Percentiles rank a stretch among this genome's conserved stretches.
Evolutionary conservation across 768 basidiomycete species (phyloP).

Genomic region (Trametes sanguinea): DNA sequence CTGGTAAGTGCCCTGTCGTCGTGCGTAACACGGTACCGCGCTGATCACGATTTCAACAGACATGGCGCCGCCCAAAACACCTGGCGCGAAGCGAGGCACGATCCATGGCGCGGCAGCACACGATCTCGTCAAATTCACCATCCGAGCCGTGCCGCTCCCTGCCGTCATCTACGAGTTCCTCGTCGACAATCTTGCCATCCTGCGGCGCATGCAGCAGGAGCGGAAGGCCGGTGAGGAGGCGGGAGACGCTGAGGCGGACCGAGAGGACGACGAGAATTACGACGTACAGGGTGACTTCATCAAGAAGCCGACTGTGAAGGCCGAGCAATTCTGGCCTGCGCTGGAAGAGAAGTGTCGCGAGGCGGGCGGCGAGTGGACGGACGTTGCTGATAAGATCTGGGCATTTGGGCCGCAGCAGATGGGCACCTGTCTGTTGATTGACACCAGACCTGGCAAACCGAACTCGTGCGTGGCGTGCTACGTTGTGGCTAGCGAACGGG

Average conservation of each 20-base stretch:
- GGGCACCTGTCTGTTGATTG: conserved; percentile 86
- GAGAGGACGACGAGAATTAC: conserved; percentile 37
- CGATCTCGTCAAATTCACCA: conserved; percentile 74
- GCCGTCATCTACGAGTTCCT: conserved; percentile 72
- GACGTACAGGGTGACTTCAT: conserved; percentile 60
- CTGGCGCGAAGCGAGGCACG: conserved; percentile 73
- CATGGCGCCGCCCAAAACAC: conserved; percentile 82
- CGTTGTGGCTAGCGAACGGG: too few species aligned
- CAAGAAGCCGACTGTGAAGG: conserved; percentile 61
- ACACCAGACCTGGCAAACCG: conserved; percentile 53
- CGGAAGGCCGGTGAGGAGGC: conserved; percentile 21
- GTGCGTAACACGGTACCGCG: too few species aligned
- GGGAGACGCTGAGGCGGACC: conserved; percentile 16
- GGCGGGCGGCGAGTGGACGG: conserved; percentile 78
- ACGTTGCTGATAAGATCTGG: conserved; percentile 74
- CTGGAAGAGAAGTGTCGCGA: conserved; percentile 64
- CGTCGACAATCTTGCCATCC: conserved; percentile 62
- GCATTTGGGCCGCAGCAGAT: conserved; percentile 88
- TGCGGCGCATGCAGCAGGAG: conserved; percentile 63
- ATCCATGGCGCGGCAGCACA: conserved; percentile 68
- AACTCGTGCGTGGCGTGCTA: conserved; percentile 53
- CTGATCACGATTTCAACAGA: conserved; percentile 47
- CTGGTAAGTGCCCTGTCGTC: conserved; percentile 48
- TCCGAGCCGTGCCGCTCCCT: conserved; percentile 84
- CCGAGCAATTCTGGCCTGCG: conserved; percentile 80